Evolutionary conservation across 306 rosid genomes (phyloP).

Genomic region (Sicyos edulis): DNA sequence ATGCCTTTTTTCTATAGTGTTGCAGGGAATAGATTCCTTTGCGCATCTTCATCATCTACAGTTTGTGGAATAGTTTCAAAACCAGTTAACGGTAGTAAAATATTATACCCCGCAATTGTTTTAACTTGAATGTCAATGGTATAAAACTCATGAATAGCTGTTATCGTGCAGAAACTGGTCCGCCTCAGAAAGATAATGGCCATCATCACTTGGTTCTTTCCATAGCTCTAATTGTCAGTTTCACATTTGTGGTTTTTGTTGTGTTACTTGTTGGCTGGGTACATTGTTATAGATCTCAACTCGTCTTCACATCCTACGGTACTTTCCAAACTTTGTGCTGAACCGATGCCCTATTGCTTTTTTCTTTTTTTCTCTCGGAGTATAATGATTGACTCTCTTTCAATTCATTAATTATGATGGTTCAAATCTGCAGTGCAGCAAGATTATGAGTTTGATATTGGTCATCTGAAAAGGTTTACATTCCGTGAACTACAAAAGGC

Average conservation of each 20-base stretch:
- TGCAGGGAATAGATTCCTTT: conserved; percentile 77
- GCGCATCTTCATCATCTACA: conserved; percentile 44
- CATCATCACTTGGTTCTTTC: conserved; percentile 54
- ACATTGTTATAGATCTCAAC: conserved; percentile 69
- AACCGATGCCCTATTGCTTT: conserved; percentile 16
- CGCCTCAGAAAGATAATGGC: conserved; percentile 39
- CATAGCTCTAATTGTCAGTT: conserved; percentile 62
- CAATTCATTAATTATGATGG: background rate
- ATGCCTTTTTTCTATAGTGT: conserved; percentile 39
- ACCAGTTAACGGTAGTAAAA: conserved; percentile 60
- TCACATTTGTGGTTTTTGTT: conserved; percentile 61
- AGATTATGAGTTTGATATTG: conserved; percentile 77
- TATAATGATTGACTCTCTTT: background rate
- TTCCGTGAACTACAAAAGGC: conserved; percentile 82
- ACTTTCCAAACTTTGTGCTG: conserved; percentile 29
- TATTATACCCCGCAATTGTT: conserved; percentile 13
- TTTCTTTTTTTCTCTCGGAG: background rate
- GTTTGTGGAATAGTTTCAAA: conserved; percentile 44
- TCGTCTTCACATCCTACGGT: conserved; percentile 74
- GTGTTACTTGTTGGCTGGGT: conserved; percentile 62
- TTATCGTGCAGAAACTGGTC: conserved; percentile 46
- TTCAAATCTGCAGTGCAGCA: conserved; percentile 67
- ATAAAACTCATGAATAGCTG: conserved; percentile 1
- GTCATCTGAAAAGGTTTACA: conserved; percentile 80
- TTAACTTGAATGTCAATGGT: conserved; percentile 11